Conservation (phyloP, 2,329 filamentous ascomycete genomes). For the Arthroderma sp. region DNA sequence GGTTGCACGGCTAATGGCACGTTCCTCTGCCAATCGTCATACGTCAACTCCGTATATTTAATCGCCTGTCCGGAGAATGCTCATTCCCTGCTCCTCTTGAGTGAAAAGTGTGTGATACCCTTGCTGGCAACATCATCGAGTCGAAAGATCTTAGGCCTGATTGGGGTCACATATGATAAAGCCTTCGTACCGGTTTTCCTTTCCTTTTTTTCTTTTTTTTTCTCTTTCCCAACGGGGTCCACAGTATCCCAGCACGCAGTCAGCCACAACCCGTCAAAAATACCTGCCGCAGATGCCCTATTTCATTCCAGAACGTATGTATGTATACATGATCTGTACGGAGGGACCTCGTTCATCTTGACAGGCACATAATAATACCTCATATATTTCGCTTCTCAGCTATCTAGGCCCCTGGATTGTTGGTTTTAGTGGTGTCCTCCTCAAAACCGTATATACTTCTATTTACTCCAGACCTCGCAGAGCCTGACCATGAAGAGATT, state of each 20-base stretch:
- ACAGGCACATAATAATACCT: too few species aligned
- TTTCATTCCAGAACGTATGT: background rate
- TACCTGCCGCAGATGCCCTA: background rate
- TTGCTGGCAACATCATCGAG: background rate
- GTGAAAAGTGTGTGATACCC: background rate
- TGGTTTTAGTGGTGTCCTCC: background rate
- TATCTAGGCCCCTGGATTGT: background rate
- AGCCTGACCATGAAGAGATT: background rate
- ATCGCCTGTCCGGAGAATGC: background rate
- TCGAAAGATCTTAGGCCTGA: background rate
- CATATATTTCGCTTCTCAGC: background rate
- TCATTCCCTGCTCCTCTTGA: background rate
- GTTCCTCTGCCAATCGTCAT: background rate
- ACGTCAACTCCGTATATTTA: background rate
- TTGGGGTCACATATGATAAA: background rate
- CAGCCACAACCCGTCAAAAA: background rate
- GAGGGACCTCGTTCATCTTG: too few species aligned
- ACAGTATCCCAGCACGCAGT: background rate
- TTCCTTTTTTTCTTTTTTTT: background rate
- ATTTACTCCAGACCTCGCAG: background rate
- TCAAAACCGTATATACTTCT: background rate
- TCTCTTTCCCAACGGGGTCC: background rate
- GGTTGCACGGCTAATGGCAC: slow-evolving; percentile 1
- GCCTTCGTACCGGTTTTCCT: background rate
- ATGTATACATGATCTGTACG: background rate